Base-by-base conservation (phyloP, 768 basidiomycete species). In the Stropharia rugosoannulata region DNA sequence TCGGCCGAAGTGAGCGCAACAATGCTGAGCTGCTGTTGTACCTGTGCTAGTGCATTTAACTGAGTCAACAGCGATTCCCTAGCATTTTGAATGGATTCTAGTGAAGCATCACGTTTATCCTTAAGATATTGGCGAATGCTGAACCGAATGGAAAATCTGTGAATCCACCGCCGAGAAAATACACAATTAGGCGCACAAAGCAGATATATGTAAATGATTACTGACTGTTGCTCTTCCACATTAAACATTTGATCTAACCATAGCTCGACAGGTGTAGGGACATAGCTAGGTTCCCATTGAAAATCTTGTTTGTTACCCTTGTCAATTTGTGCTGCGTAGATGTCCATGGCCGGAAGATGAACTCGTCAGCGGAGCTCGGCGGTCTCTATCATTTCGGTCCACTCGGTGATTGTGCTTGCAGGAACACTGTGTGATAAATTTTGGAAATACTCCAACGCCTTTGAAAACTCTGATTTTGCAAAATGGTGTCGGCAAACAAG, bases 171-270 rank as follows among this genome's bases (percentile, higher is more conserved):
- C 6, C 16, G 22, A 44, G 0, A 4, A 13, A 2, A 11, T 7
- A 6, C 19, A 5, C 4, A 3, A 5, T 15, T 18, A 22, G n/a
- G 18, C 42, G 42, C 15, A 5, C 12, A 22, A 1, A 5, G 42
- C 3, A 18, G 16, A 2, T 41, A 32, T 51, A 12, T n/a, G 6
- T 49, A 41, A 39, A 38, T 12, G 11, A 2, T 19, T 22, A 43
- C 57, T 32, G 15, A 55, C 59, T 56, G 59, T 22, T 50, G 52
- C 39, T 57, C 51, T 35, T 60, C 55, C 1, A 60, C 52, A 0
- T 46, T 37, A 2, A 57, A 12, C 11, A 48, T 41, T 51, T 29
- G 49, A 19, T 55, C 35, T 4, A 58, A 35, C 54, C 50, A 57
- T 13, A 10, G 4, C 6, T 60, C 56, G 18, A 32, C 4, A 13